These are phyloP conservation scores for Neospora caninum DNA, from an alignment of 169 alveolate species.

Conservation along the genomic window DNA sequence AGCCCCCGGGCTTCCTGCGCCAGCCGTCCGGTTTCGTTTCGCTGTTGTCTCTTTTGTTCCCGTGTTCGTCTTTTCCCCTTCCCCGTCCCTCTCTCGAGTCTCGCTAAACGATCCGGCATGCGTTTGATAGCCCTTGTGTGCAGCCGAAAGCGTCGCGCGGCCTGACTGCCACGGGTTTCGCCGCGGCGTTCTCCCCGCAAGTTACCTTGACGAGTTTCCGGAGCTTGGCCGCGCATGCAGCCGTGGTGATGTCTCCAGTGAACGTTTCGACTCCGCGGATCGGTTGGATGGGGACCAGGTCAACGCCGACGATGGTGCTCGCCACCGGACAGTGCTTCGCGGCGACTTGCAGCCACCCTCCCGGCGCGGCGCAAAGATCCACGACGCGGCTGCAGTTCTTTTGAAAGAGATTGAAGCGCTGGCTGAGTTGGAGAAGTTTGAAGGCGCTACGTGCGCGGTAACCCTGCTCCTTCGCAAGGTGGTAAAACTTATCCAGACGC, in stretches of 20 bases:
- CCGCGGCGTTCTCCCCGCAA: not conserved
- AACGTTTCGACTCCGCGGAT: slow-evolving; percentile 94
- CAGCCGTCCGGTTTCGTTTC: no score
- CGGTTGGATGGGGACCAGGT: slow-evolving; percentile 96
- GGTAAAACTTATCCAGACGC: slow-evolving; percentile 95
- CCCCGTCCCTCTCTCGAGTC: no score
- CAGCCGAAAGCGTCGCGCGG: no score
- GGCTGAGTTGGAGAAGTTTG: slow-evolving; percentile 96
- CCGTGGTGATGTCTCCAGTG: slow-evolving; percentile 95
- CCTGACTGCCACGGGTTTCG: no score
- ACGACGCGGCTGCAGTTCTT: slow-evolving; percentile 78
- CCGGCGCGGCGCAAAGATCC: slow-evolving; percentile 99
- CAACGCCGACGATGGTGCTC: slow-evolving; percentile 96
- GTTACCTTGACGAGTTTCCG: slow-evolving; percentile 61
- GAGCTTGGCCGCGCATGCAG: slow-evolving; percentile 73
- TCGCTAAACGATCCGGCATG: no score
- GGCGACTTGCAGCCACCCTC: slow-evolving; percentile 98
- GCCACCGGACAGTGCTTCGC: slow-evolving; percentile 93
- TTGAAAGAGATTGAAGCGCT: slow-evolving; percentile 89
- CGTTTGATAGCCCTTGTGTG: no score
- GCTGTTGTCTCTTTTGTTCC: no score
- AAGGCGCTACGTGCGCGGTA: slow-evolving; percentile 99
- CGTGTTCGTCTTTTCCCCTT: no score
- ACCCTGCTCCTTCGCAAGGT: slow-evolving; percentile 98
- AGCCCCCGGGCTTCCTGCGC: no score